Conservation (phyloP, 306 rosid genomes). For the Inga laurina region DNA sequence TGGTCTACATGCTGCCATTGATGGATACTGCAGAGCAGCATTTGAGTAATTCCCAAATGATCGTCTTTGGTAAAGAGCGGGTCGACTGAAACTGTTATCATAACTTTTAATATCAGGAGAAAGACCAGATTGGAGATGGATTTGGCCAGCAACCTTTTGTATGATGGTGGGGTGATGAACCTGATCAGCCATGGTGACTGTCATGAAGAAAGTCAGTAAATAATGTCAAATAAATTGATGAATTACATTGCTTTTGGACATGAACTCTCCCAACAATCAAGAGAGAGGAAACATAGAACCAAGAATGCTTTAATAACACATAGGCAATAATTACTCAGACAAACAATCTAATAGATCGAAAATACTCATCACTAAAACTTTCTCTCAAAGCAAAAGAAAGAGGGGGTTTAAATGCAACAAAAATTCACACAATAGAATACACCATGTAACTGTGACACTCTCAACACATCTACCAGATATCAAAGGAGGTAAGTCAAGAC, state of each 20-base stretch:
- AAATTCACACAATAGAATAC: too few relatives aligned
- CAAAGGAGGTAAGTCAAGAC: background rate
- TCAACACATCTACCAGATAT: background rate
- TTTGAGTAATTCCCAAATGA: slow-evolving; percentile 55
- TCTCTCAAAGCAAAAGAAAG: too few relatives aligned
- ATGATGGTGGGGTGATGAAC: slow-evolving; percentile 34
- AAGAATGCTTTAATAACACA: background rate
- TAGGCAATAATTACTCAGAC: background rate
- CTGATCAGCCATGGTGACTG: slow-evolving; percentile 46
- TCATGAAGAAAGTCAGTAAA: slow-evolving; percentile 19
- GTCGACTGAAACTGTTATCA: background rate
- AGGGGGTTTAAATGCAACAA: too few relatives aligned
- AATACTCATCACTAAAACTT: too few relatives aligned
- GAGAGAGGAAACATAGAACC: background rate
- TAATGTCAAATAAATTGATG: slow-evolving; percentile 15
- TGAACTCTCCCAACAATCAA: slow-evolving; percentile 2
- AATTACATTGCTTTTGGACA: background rate
- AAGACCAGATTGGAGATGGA: slow-evolving; percentile 16
- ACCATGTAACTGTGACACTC: too few relatives aligned
- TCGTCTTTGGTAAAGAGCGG: slow-evolving; percentile 29
- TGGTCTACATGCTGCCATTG: slow-evolving; percentile 52
- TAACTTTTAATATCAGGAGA: slow-evolving; percentile 1
- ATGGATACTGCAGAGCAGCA: slow-evolving; percentile 55
- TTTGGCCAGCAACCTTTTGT: slow-evolving; percentile 37
- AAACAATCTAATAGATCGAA: too few relatives aligned